Evolutionary conservation across 2,329 filamentous ascomycete genomes (phyloP).

Genomic region (Furcasterigmium furcatum): DNA sequence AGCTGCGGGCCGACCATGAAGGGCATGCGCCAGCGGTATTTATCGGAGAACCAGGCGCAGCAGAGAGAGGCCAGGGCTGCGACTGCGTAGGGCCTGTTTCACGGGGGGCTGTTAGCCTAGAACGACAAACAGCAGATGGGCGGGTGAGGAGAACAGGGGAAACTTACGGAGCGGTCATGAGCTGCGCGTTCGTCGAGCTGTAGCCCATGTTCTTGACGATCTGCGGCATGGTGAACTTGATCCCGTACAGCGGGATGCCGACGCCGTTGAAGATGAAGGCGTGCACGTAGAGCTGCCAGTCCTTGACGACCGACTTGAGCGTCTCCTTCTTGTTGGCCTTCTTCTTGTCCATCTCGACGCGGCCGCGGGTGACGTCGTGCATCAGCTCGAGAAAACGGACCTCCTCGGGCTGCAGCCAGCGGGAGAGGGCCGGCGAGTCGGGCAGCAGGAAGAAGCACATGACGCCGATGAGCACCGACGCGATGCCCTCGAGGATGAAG

Average conservation of each 20-base stretch:
- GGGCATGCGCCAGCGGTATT: conserved; percentile 26
- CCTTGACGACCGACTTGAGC: conserved; percentile 17
- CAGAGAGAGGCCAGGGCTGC: neutral
- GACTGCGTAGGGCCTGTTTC: neutral
- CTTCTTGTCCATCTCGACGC: conserved; percentile 1
- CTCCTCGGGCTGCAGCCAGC: conserved; percentile 28
- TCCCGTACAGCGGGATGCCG: conserved; percentile 18
- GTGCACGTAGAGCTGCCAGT: conserved; percentile 23
- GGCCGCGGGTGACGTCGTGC: neutral
- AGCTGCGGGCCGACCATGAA: conserved; percentile 25
- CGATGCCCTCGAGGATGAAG: conserved; percentile 35
- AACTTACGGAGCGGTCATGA: conserved; percentile 47
- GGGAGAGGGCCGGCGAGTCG: conserved; percentile 15
- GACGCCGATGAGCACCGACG: conserved; percentile 20
- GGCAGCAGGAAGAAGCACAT: conserved; percentile 32
- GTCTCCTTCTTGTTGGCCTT: conserved; percentile 12
- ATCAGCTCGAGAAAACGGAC: conserved; percentile 34
- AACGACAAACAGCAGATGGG: too few species aligned
- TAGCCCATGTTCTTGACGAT: conserved; percentile 14
- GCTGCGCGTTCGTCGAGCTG: conserved; percentile 25
- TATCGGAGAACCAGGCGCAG: conserved; percentile 19
- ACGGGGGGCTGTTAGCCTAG: too few species aligned
- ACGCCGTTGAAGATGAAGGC: conserved; percentile 23
- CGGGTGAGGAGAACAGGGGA: neutral
- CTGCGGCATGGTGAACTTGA: conserved; percentile 17